Percentiles rank a stretch among this genome's conserved stretches.
Evolutionary conservation across 225 moss, liverwort and hornwort species (phyloP).

Genomic region (Sphagnum tenellum): DNA sequence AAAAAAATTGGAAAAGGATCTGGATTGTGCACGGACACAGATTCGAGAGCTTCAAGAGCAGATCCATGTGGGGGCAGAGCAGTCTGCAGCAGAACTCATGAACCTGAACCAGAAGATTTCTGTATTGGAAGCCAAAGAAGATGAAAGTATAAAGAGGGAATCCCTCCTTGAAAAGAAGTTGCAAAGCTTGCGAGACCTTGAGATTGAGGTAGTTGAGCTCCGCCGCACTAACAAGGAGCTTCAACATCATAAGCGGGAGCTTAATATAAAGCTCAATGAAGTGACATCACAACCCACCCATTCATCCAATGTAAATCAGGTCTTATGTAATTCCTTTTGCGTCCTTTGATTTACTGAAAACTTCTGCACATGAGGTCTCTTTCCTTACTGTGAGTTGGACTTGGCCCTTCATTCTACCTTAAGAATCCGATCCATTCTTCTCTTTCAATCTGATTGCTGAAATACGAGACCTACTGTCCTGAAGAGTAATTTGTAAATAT

Average conservation of each 20-base stretch:
- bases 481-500: background rate
- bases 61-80: slow-evolving; percentile 36
- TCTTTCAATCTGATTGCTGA: too few relatives aligned
- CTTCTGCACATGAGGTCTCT: too few relatives aligned
- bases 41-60: slow-evolving; percentile 43
- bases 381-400: too few relatives aligned
- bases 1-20: slow-evolving; percentile 22
- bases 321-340: background rate
- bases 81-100: slow-evolving; percentile 41
- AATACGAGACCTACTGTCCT: too few relatives aligned
- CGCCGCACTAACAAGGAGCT: slow-evolving; percentile 22
- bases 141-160: slow-evolving; percentile 23
- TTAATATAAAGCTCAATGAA: too few relatives aligned
- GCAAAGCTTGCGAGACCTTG: slow-evolving; percentile 36
- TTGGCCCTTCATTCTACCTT: too few relatives aligned
- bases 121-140: slow-evolving; percentile 24
- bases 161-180: slow-evolving; percentile 44
- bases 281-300: too few relatives aligned
- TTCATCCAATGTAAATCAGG: background rate
- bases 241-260: too few relatives aligned
- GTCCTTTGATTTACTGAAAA: background rate
- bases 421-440: too few relatives aligned
- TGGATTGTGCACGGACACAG: slow-evolving; percentile 27
- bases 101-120: slow-evolving; percentile 43
- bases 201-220: slow-evolving; percentile 48